Percentiles rank a stretch among this genome's conserved stretches.
Evolutionary conservation across 2,329 filamentous ascomycete species (phyloP).

Genomic region (Pestalotiopsis sp.): DNA sequence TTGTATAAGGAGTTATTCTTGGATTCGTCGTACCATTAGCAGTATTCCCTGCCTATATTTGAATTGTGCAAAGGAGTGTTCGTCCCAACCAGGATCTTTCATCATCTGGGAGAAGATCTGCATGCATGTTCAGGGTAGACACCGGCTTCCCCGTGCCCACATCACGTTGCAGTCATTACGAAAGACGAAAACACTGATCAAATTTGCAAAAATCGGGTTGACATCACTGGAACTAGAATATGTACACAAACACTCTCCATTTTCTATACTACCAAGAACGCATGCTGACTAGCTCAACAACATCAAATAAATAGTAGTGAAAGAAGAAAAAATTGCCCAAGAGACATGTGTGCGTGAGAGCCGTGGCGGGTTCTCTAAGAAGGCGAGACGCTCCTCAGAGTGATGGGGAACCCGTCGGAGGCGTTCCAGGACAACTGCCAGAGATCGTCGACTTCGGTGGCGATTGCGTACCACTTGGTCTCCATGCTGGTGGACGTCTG

Average conservation of each 20-base stretch:
- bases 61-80: too few species aligned
- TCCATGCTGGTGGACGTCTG: not conserved
- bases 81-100: too few species aligned
- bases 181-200: not conserved
- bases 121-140: too few species aligned
- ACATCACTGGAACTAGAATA: not conserved
- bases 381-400: constrained; percentile 6
- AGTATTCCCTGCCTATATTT: too few species aligned
- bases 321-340: not conserved
- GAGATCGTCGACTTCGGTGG: not conserved
- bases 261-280: not conserved
- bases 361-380: not conserved
- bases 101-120: too few species aligned
- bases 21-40: too few species aligned
- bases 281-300: not conserved
- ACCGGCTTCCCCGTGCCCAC: too few species aligned
- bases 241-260: not conserved
- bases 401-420: not conserved
- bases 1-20: too few species aligned
- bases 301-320: not conserved
- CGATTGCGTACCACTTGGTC: constrained; percentile 6
- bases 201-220: not conserved
- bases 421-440: constrained; percentile 5
- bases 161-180: not conserved
- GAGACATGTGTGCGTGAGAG: not conserved